Evolutionary conservation across 305 asterid genomes (phyloP).

Genomic region (Fraxinus albicans): DNA sequence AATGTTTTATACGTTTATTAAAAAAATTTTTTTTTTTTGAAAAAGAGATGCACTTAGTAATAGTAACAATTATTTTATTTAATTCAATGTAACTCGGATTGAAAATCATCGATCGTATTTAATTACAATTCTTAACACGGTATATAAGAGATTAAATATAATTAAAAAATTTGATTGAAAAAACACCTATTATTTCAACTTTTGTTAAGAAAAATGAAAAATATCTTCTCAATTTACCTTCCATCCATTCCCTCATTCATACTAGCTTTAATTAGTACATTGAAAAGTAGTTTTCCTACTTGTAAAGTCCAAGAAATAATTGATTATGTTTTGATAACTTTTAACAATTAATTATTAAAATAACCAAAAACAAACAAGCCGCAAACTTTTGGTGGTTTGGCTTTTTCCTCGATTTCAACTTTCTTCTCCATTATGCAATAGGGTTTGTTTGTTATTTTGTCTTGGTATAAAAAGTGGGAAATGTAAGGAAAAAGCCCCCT

Average conservation of each 20-base stretch:
- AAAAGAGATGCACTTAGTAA: too few relatives aligned
- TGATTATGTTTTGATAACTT: background rate
- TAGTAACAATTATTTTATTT: too few relatives aligned
- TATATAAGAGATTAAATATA: too few relatives aligned
- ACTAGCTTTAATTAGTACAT: background rate
- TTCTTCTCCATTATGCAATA: background rate
- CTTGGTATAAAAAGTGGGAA: background rate
- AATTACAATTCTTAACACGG: background rate
- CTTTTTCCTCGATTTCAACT: background rate
- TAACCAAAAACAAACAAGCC: background rate
- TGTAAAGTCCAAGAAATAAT: background rate
- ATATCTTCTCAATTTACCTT: background rate
- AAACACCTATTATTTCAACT: background rate
- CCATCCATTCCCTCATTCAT: background rate
- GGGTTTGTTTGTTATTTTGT: background rate
- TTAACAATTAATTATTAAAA: background rate
- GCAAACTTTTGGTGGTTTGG: background rate
- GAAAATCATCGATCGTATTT: too few relatives aligned
- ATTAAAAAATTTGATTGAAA: too few relatives aligned
- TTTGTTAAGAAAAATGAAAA: background rate
- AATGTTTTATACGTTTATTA: too few relatives aligned
- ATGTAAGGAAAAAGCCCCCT: background rate
- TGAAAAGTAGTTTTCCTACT: background rate
- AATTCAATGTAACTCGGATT: too few relatives aligned
- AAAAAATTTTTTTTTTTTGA: too few relatives aligned